Evolutionary conservation across 768 basidiomycete genomes (phyloP), one percentile per base, ranked within the genome.

Genomic region (Amanita rubescens): DNA sequence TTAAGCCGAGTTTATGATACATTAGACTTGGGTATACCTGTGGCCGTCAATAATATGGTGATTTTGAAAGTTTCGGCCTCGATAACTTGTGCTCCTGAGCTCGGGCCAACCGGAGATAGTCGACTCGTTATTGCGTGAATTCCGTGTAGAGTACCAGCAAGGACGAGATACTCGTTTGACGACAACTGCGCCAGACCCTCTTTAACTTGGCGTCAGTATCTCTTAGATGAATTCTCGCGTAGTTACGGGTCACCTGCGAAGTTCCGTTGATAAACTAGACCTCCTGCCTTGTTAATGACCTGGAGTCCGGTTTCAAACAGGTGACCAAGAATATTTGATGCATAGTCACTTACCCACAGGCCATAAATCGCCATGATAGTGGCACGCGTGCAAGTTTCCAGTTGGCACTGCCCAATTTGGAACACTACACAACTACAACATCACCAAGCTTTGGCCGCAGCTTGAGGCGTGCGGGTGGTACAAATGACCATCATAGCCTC

Each of bases 271-370:
- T 94, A 98, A 41, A 97, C 87, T 32, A 98, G 79, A 6, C 96
- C 96, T 24, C 96, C 96, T 12, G 96, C 96, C 74, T 98, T 98
- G 70, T 97, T 98, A 63, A 98, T 95, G 53, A 97, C 82, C 90
- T 93, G 66, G 55, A 67, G 57, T 43, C 17, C 24, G 47, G 22
- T 12, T 24, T 41, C 17, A 30, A 30, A 30, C 30, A 37, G 8
- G 17, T 8, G 2, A 5, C 12, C 10, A 33, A 22, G 20, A 30
- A 6, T 15, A 27, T 20, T 47, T 20, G 17, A 15, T 33, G 6
- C 9, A 15, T 8, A 24, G 17, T 41, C 7, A 53, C 55, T 46
- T 25, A 56, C 55, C 50, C 51, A 56, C 15, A 55, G 41, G n/a
- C 55, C 55, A 35, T 50, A 55, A 27, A 53, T 62, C 46, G 53